Percentiles rank a stretch among this genome's conserved stretches.
These are phyloP conservation scores for Rhododendron vialii DNA, from an alignment of 148 eudicot genomes.

Conservation along the genomic window DNA sequence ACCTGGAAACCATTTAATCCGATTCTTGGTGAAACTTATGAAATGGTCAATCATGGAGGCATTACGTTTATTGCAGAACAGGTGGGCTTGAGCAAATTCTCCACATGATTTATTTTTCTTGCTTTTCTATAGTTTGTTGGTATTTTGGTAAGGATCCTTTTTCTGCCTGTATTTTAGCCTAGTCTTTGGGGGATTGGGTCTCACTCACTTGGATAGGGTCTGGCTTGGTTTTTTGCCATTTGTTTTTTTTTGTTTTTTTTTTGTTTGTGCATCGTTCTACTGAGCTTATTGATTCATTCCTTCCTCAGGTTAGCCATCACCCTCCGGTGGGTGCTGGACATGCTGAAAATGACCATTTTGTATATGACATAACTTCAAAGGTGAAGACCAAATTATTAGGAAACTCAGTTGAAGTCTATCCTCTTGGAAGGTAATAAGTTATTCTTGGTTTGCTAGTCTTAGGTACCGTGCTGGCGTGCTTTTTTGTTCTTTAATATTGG, in stretches of 20 bases:
- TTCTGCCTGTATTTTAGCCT: neutral
- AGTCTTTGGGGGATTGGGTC: neutral
- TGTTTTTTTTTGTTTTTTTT: neutral
- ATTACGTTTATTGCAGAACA: constrained; percentile 85
- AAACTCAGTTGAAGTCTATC: constrained; percentile 88
- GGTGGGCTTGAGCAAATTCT: constrained; percentile 31
- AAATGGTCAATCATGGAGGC: constrained; percentile 85
- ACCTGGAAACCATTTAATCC: constrained; percentile 99
- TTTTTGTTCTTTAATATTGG: neutral
- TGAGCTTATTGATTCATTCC: neutral
- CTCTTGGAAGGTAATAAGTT: constrained; percentile 78
- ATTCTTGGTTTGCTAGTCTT: neutral
- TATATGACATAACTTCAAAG: constrained; percentile 91
- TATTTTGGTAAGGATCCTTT: neutral
- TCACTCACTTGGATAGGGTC: neutral
- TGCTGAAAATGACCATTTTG: constrained; percentile 89
- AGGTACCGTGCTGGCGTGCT: neutral
- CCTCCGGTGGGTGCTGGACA: constrained; percentile 99
- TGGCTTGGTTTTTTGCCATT: neutral
- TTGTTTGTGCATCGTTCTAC: neutral
- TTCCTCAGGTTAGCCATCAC: constrained; percentile 85
- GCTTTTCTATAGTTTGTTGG: neutral
- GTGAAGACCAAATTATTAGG: constrained; percentile 91
- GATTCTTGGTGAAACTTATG: constrained; percentile 98
- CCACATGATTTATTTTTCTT: neutral